Conservation (phyloP, 2,329 filamentous ascomycete genomes). For the Xylariales sp. region DNA sequence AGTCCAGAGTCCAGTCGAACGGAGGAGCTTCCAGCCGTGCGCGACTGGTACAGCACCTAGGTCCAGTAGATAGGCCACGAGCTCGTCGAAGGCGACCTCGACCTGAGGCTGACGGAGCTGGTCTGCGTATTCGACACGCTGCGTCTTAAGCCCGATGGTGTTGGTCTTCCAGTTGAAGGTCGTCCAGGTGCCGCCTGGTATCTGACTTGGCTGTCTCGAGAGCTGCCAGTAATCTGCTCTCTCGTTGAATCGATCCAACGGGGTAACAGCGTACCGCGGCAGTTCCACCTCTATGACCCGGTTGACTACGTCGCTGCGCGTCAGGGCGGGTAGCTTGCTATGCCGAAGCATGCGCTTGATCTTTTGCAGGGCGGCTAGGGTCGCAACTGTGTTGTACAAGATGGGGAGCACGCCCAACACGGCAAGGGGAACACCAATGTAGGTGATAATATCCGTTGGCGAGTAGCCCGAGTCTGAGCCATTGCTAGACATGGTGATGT, state of each 20-base stretch:
- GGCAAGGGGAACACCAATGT: constrained; percentile 53
- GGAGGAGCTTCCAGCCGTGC: constrained; percentile 53
- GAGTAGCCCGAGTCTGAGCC: constrained; percentile 14
- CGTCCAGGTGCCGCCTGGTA: constrained; percentile 61
- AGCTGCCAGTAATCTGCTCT: constrained; percentile 56
- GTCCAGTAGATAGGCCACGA: constrained; percentile 59
- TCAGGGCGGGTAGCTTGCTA: constrained; percentile 54
- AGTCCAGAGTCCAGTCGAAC: constrained; percentile 56
- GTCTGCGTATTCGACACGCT: constrained; percentile 59
- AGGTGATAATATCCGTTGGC: constrained; percentile 49
- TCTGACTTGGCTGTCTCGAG: constrained; percentile 42
- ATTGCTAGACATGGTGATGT: constrained; percentile 2
- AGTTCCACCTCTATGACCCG: constrained; percentile 63
- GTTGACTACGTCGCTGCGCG: constrained; percentile 60
- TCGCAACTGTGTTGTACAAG: constrained; percentile 60
- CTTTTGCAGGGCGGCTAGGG: constrained; percentile 54
- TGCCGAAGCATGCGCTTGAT: constrained; percentile 55
- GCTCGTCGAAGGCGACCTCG: constrained; percentile 51
- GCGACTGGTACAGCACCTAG: constrained; percentile 57
- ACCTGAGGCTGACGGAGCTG: constrained; percentile 50
- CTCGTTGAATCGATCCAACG: constrained; percentile 49
- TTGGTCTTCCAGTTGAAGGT: constrained; percentile 63
- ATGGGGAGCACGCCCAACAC: constrained; percentile 59
- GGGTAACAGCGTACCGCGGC: constrained; percentile 59
- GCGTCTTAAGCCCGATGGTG: constrained; percentile 56